A percentile compares a stretch with the other conserved stretches of the same genome.
Evolutionary conservation across 371 early-diverging fungal genomes (phyloP).

Genomic region (Coemansia sp.): DNA sequence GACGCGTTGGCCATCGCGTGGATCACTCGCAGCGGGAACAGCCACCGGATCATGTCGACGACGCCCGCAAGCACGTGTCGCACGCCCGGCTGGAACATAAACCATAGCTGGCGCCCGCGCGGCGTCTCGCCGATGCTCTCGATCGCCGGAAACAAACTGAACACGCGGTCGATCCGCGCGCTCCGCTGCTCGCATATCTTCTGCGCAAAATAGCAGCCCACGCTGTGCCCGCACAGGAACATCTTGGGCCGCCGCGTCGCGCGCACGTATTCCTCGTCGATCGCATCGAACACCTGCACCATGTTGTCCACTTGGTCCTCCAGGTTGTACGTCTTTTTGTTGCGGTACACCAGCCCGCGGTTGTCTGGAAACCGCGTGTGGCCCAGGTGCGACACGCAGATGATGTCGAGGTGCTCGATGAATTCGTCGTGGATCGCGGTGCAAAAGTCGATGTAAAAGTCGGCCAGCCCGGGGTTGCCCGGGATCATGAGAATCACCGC

Average conservation of each 20-base stretch:
- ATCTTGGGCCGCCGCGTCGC: constrained; percentile 24
- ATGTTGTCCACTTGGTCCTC: constrained; percentile 39
- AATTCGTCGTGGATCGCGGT: constrained; percentile 23
- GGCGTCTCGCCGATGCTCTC: constrained; percentile 74
- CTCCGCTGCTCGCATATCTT: constrained; percentile 54
- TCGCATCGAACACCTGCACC: constrained; percentile 36
- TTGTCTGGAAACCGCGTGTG: constrained; percentile 47
- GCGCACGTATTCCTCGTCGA: constrained; percentile 24
- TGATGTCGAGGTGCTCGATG: constrained; percentile 32
- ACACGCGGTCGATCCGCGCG: constrained; percentile 60
- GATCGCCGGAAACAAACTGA: constrained; percentile 77
- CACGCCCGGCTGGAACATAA: constrained; percentile 55
- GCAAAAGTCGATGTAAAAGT: constrained; percentile 50
- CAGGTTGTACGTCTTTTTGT: constrained; percentile 15
- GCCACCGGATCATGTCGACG: constrained; percentile 48
- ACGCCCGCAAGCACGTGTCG: constrained; percentile 46
- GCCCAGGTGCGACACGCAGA: constrained; percentile 50
- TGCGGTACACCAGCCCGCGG: constrained; percentile 24
- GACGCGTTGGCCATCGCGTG: constrained; percentile 49
- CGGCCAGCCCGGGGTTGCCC: constrained; percentile 49
- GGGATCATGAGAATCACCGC: constrained; percentile 46
- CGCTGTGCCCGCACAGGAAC: constrained; percentile 49
- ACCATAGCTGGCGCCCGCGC: constrained; percentile 64
- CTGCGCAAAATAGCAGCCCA: constrained; percentile 47
- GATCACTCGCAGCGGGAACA: constrained; percentile 51